These are phyloP conservation scores for Boletus rubescentipes DNA, from an alignment of 768 basidiomycete genomes.

Conservation along the genomic window DNA sequence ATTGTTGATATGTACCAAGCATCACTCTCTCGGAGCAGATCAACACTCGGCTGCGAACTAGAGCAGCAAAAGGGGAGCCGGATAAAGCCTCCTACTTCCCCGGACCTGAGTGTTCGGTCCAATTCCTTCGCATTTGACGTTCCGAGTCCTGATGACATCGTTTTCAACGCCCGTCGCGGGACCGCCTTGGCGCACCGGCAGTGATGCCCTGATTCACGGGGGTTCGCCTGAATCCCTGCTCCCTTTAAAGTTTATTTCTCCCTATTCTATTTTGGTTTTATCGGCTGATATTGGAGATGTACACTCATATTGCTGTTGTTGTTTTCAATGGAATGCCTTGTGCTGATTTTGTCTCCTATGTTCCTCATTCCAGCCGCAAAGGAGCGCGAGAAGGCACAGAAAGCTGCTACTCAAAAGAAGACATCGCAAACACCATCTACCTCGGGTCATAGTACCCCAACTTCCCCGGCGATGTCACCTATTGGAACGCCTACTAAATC, in stretches of 20 bases:
- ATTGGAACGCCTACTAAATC: constrained; percentile 41
- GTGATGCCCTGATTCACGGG: constrained; percentile 11
- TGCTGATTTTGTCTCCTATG: constrained; percentile 38
- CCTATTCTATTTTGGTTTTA: constrained; percentile 17
- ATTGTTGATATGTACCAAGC: constrained; percentile 30
- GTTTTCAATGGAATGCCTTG: constrained; percentile 36
- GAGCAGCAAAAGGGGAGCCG: constrained; percentile 11
- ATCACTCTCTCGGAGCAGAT: constrained; percentile 29
- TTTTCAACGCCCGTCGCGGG: constrained; percentile 76
- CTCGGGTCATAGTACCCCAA: constrained; percentile 39
- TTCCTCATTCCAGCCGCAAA: constrained; percentile 58
- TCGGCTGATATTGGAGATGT: constrained; percentile 26
- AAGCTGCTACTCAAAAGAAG: constrained; percentile 46
- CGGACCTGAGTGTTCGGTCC: constrained; percentile 35
- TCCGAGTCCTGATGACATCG: constrained; percentile 91
- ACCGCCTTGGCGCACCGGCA: constrained; percentile 54
- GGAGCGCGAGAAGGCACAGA: constrained; percentile 77
- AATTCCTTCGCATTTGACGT: constrained; percentile 67
- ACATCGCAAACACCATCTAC: constrained; percentile 31
- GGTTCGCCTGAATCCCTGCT: background rate
- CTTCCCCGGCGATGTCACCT: constrained; percentile 46
- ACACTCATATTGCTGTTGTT: constrained; percentile 29
- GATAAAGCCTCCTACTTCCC: constrained; percentile 24
- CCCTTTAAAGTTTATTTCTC: constrained; percentile 11
- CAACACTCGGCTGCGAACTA: constrained; percentile 22